These are phyloP conservation scores for Capsella rubella DNA, from an alignment of 441 rosid genomes.

Conservation along the genomic window DNA sequence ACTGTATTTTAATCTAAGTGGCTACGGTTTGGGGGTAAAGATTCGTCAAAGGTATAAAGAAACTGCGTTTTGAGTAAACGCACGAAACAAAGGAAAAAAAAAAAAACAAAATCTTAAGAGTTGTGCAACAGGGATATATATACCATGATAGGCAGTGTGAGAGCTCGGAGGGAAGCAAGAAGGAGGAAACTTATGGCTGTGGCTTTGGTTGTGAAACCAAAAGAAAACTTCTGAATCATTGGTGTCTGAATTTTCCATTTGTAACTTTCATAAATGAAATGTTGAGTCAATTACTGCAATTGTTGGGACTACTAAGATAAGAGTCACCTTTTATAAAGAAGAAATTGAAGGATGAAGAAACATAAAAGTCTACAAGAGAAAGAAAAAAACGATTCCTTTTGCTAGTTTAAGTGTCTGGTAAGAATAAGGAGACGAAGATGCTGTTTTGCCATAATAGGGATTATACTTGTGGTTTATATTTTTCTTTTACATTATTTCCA, in stretches of 20 bases:
- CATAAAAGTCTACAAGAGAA: constrained; percentile 14
- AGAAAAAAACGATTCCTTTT: constrained; percentile 41
- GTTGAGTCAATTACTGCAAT: constrained; percentile 22
- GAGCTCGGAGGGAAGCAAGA: constrained; percentile 33
- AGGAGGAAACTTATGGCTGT: constrained; percentile 13
- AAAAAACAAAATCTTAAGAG: neutral
- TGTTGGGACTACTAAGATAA: constrained; percentile 19
- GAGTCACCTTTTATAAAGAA: constrained; percentile 32
- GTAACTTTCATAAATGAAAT: neutral
- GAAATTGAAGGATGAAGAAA: constrained; percentile 6
- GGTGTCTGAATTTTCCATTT: constrained; percentile 37
- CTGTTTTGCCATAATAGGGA: constrained; percentile 40
- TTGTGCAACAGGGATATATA: neutral
- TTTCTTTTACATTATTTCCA: constrained; percentile 6
- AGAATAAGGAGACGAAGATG: constrained; percentile 34
- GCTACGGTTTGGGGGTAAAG: constrained; percentile 12
- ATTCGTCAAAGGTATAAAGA: constrained; percentile 28
- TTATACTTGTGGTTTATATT: constrained; percentile 31
- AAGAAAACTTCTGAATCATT: constrained; percentile 30
- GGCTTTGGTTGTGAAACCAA: constrained; percentile 37
- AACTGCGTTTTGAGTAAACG: constrained; percentile 4
- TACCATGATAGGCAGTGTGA: constrained; percentile 33
- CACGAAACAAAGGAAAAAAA: too few species aligned
- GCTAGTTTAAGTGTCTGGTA: constrained; percentile 38
- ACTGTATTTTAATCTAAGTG: constrained; percentile 8